phyloP scores from a whole-genome alignment of 495 filamentous ascomycete genomes.

The Aspergillus mulundensis region DNA sequence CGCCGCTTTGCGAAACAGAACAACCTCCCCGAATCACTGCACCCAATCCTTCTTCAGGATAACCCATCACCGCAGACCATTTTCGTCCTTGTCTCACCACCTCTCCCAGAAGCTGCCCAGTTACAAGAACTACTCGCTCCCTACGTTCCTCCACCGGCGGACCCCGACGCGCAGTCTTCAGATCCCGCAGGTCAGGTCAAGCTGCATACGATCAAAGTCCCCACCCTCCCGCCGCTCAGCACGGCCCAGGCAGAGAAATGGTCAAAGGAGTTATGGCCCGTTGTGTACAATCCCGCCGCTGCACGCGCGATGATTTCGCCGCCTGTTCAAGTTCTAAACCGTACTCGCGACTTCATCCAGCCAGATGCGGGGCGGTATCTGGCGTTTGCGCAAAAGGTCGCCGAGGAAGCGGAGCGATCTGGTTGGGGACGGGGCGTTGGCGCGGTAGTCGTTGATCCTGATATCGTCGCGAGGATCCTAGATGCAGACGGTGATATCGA shows the following conservation, averaged over 20 bases:
- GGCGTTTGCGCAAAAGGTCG: constrained; percentile 61
- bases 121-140: constrained; percentile 33
- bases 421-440: constrained; percentile 68
- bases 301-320: constrained; percentile 36
- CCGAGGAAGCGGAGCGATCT: constrained; percentile 47
- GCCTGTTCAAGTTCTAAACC: constrained; percentile 55
- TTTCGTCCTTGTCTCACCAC: constrained; percentile 37
- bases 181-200: constrained; percentile 29
- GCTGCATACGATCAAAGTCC: constrained; percentile 58
- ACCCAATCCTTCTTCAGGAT: constrained; percentile 23
- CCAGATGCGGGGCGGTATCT: constrained; percentile 55
- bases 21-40: constrained; percentile 56
- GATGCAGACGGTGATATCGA: constrained; percentile 20
- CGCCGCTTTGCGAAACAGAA: constrained; percentile 72
- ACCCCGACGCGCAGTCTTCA: not conserved
- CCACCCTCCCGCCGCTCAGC: constrained; percentile 70
- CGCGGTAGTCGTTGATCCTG: constrained; percentile 72
- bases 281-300: constrained; percentile 78
- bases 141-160: constrained; percentile 23
- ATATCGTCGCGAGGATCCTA: constrained; percentile 29
- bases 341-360: constrained; percentile 53
- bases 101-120: constrained; percentile 25
- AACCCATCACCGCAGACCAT: constrained; percentile 27
- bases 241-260: constrained; percentile 69
- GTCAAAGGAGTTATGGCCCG: constrained; percentile 79